Evolutionary conservation across 768 basidiomycete species (phyloP).

Genomic region (Cystofilobasidium ferigula): DNA sequence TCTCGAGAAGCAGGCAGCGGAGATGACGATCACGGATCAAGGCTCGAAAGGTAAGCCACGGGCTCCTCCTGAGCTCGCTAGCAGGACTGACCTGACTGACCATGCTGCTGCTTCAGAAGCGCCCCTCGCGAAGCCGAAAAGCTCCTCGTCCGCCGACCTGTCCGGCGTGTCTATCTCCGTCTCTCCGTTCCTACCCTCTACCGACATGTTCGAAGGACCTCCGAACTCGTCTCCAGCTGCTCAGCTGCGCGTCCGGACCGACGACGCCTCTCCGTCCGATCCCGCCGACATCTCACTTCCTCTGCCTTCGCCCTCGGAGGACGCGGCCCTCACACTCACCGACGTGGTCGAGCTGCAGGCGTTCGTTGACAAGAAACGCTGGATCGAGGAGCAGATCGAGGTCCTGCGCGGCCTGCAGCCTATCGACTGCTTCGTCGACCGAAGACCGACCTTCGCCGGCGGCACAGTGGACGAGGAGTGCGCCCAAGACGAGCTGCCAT

Average conservation of each 20-base stretch:
- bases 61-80: no score
- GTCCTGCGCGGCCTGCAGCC: conserved; percentile 4
- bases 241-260: background rate
- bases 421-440: conserved; percentile 18
- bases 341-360: conserved; percentile 22
- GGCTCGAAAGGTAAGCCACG: no score
- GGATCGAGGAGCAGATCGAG: conserved; percentile 23
- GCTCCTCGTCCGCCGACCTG: background rate
- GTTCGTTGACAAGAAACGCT: conserved; percentile 23
- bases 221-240: background rate
- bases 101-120: no score
- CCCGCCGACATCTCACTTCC: conserved; percentile 12
- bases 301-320: conserved; percentile 10
- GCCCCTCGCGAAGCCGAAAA: no score
- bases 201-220: background rate
- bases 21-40: no score
- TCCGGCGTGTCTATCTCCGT: background rate
- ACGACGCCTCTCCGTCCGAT: background rate
- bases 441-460: background rate
- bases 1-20: no score
- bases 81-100: no score
- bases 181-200: background rate
- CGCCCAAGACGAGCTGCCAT: background rate
- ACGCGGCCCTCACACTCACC: background rate
- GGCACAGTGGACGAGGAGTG: background rate